Conservation (phyloP, 768 basidiomycete species). For the Mycena belliarum region DNA sequence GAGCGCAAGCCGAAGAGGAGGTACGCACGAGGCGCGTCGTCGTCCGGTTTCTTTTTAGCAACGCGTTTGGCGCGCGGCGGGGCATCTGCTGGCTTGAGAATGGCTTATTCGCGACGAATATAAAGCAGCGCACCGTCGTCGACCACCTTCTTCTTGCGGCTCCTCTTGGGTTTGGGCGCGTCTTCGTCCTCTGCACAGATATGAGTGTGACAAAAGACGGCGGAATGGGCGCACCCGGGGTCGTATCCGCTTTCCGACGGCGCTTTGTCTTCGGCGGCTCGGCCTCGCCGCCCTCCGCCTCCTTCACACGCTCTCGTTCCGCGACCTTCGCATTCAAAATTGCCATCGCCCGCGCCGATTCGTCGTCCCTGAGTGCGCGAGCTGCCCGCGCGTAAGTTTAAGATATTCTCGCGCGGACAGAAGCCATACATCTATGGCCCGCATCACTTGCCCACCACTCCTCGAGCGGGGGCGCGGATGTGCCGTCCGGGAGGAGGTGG, state of each 20-base stretch:
- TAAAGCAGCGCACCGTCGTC: constrained; percentile 3
- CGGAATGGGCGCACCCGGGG: background rate
- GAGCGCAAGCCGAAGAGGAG: background rate
- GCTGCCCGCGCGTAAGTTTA: background rate
- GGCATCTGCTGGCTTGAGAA: background rate
- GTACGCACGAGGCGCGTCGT: constrained; percentile 11
- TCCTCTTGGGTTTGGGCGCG: constrained; percentile 6
- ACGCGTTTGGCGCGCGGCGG: constrained; percentile 11
- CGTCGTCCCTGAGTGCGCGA: background rate
- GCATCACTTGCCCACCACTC: constrained; percentile 28
- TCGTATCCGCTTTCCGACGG: background rate
- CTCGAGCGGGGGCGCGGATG: constrained; percentile 29
- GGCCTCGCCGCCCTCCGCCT: background rate
- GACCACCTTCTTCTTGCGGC: constrained; percentile 1
- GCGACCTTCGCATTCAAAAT: background rate
- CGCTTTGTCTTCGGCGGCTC: constrained; percentile 2
- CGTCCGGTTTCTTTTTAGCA: constrained; percentile 3
- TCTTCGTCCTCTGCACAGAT: background rate
- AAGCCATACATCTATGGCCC: background rate
- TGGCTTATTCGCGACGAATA: background rate
- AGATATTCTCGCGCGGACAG: background rate
- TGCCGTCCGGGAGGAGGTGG: constrained; percentile 32
- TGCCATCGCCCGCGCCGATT: background rate
- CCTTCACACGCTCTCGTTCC: background rate
- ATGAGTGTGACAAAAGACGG: background rate